Base-by-base conservation (phyloP, 129 eudicot genomes). In the Smallanthus sonchifolius region DNA sequence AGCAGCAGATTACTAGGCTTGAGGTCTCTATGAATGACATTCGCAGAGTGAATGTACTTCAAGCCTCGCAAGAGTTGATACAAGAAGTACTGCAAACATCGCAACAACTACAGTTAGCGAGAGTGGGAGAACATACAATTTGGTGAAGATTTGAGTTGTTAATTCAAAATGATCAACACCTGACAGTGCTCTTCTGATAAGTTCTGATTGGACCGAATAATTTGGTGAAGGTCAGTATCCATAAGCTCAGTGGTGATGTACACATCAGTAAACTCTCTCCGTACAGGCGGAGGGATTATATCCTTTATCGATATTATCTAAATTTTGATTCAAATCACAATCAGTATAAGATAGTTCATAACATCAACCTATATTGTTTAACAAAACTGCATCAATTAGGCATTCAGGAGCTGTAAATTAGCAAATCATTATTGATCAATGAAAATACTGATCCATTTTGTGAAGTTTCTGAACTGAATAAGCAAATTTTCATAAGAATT, bases 151-250 rank as follows among this genome's bases (percentile, higher is more conserved):
- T 13, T 15, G 45, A 67, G 56, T 44, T 34, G 16, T 43, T 4
- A 32, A 2, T 54, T 20, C 10, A 32, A 8, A 66, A 76, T 20
- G 10, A 64, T 30, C 6, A 55, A 43, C 54, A 92, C 98, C 98
- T 92, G 98, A 67, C 95, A 87, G 77, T 92, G 98, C 81, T 87
- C 92, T 78, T 89, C 96, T 7, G 98, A 85, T 45, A 92, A 74
- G 61, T 74, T 63, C 77, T 92, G 98, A 75, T 89, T 86, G 48
- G 98, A 89, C 6, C 90, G 85, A 70, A 92, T 92, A 43, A 92
- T 88, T 76, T 92, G 98, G 77, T 89, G 96, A 61, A 92, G 97
- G 72, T 92, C 97, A 28, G 96, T 90, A 74, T 90, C 96, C 96
- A 91, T 92, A 56, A 88, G 91, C 70, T 89, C 98, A 70, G 87